phyloP scores from a whole-genome alignment of 176 grass and related monocot species.

The Musa schizocarpa region DNA sequence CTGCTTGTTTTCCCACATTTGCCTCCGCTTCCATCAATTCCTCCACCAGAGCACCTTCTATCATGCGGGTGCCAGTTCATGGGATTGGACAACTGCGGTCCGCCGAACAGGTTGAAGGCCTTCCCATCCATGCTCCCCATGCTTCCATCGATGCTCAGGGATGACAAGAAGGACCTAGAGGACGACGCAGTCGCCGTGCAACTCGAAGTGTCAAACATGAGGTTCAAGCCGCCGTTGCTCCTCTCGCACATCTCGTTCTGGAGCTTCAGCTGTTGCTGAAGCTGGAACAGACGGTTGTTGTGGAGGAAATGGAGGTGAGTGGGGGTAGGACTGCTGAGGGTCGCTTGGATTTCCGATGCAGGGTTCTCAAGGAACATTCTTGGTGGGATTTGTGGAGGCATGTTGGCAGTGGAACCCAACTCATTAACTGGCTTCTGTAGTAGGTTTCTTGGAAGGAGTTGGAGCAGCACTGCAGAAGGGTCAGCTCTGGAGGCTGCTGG shows the following conservation, averaged over 20 bases:
- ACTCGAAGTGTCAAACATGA: slow-evolving; percentile 71
- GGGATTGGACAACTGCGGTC: slow-evolving; percentile 49
- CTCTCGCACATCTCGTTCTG: slow-evolving; percentile 67
- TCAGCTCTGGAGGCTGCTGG: background rate
- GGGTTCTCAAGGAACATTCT: slow-evolving; percentile 45
- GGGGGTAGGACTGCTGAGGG: slow-evolving; percentile 25
- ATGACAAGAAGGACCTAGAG: slow-evolving; percentile 62
- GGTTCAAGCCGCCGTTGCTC: slow-evolving; percentile 18
- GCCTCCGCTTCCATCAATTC: slow-evolving; percentile 53
- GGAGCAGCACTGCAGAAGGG: slow-evolving; percentile 40
- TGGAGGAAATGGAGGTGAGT: slow-evolving; percentile 61
- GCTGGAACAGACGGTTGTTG: slow-evolving; percentile 67
- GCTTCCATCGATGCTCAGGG: slow-evolving; percentile 84
- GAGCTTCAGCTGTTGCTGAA: slow-evolving; percentile 79
- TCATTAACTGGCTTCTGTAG: slow-evolving; percentile 34
- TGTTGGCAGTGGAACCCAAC: slow-evolving; percentile 26
- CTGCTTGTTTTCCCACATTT: slow-evolving; percentile 45
- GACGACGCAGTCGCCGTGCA: slow-evolving; percentile 53
- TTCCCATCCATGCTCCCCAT: slow-evolving; percentile 54
- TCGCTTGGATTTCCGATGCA: background rate
- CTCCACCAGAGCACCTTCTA: slow-evolving; percentile 53
- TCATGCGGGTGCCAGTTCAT: slow-evolving; percentile 43
- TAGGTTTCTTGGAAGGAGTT: slow-evolving; percentile 50
- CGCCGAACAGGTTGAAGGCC: slow-evolving; percentile 59
- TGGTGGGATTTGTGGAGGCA: slow-evolving; percentile 43